Percentiles rank a stretch among this genome's conserved stretches.
Evolutionary conservation across 352 stramenopile genomes (phyloP).

Genomic region (Thraustochytrium sp.): DNA sequence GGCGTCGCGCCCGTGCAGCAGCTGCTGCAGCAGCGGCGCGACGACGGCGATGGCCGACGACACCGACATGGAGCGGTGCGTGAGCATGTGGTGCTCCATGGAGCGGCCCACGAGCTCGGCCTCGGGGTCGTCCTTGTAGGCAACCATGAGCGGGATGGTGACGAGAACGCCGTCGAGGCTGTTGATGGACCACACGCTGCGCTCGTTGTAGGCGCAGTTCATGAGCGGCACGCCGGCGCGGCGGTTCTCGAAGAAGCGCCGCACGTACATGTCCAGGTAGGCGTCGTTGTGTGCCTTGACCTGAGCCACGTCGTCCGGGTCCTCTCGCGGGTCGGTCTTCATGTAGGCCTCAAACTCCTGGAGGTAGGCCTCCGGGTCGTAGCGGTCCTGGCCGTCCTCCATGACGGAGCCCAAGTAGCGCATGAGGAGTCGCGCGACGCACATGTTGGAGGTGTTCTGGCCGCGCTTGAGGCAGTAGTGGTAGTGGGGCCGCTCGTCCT

Average conservation of each 20-base stretch:
- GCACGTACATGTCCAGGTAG: slow-evolving; percentile 49
- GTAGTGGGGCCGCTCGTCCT: slow-evolving; percentile 47
- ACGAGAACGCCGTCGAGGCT: slow-evolving; percentile 46
- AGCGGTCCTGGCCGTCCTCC: slow-evolving; percentile 30
- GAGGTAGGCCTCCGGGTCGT: slow-evolving; percentile 47
- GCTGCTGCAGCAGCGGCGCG: slow-evolving; percentile 43
- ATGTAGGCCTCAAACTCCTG: slow-evolving; percentile 46
- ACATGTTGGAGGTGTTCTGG: slow-evolving; percentile 49
- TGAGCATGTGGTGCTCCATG: slow-evolving; percentile 48
- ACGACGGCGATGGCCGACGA: slow-evolving; percentile 26
- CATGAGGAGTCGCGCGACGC: slow-evolving; percentile 48
- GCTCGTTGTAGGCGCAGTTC: slow-evolving; percentile 46
- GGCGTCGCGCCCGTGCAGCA: slow-evolving; percentile 34
- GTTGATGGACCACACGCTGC: slow-evolving; percentile 46
- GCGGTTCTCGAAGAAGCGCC: slow-evolving; percentile 46
- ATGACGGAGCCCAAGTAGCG: slow-evolving; percentile 44
- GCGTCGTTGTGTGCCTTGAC: slow-evolving; percentile 46
- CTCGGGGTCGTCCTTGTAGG: slow-evolving; percentile 46
- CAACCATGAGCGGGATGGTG: slow-evolving; percentile 45
- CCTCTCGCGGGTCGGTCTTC: slow-evolving; percentile 23
- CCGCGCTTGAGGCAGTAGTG: slow-evolving; percentile 43
- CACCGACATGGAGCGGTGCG: slow-evolving; percentile 44
- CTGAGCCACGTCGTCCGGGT: slow-evolving; percentile 39
- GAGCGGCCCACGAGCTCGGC: slow-evolving; percentile 40
- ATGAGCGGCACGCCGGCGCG: slow-evolving; percentile 29